phyloP scores from a whole-genome alignment of 1,284 basidiomycete genomes.

The Amylostereum chailletii region DNA sequence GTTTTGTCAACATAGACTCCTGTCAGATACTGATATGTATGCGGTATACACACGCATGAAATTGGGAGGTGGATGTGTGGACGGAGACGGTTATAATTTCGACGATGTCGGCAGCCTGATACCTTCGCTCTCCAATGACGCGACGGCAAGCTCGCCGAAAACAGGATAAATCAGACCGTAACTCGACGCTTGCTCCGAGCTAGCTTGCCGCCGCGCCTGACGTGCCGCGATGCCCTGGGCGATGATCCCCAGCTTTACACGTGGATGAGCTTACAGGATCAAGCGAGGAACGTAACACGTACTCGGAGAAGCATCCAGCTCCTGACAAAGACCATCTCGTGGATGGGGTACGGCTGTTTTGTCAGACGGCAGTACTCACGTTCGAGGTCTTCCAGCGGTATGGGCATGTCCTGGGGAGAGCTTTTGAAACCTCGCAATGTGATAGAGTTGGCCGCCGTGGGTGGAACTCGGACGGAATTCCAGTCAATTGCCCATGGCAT shows the following conservation, averaged over 20 bases:
- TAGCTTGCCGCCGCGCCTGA: slow-evolving; percentile 78
- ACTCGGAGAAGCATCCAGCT: slow-evolving; percentile 89
- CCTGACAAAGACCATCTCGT: slow-evolving; percentile 67
- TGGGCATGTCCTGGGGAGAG: slow-evolving; percentile 45
- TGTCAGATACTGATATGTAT: too few relatives aligned
- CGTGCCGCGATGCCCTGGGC: slow-evolving; percentile 91
- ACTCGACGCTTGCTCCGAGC: slow-evolving; percentile 64
- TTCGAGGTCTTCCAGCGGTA: slow-evolving; percentile 70
- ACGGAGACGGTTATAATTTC: slow-evolving; percentile 5
- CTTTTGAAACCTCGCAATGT: slow-evolving; percentile 51
- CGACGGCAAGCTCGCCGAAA: slow-evolving; percentile 55
- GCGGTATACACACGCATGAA: background rate
- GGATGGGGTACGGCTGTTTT: slow-evolving; percentile 60
- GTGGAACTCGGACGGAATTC: slow-evolving; percentile 14
- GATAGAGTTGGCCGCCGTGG: slow-evolving; percentile 9
- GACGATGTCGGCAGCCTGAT: slow-evolving; percentile 18
- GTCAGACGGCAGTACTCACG: slow-evolving; percentile 62
- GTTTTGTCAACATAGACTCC: too few relatives aligned
- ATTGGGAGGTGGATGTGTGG: background rate
- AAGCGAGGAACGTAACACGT: slow-evolving; percentile 19
- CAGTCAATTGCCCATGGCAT: slow-evolving; percentile 74
- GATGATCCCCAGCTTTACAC: slow-evolving; percentile 77
- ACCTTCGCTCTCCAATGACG: slow-evolving; percentile 47
- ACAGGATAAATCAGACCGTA: slow-evolving; percentile 53
- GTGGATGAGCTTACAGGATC: too few relatives aligned